Conservation (phyloP, 2,329 filamentous ascomycete genomes). For the Ophiostoma australiae region DNA sequence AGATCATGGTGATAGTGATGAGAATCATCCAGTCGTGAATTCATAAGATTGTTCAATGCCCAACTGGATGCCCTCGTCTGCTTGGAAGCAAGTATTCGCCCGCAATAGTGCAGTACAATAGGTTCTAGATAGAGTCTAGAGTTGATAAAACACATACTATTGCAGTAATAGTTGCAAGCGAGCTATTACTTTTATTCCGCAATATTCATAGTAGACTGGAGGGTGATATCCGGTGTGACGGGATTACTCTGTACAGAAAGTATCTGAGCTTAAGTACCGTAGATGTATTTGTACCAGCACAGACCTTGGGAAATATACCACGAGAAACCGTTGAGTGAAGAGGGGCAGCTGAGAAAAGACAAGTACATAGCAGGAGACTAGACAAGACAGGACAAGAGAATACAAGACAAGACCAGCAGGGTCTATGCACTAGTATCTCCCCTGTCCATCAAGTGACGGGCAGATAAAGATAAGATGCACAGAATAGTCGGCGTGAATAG, state of each 20-base stretch:
- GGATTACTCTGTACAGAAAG: not conserved
- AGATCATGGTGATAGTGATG: not conserved
- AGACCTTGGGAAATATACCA: not conserved
- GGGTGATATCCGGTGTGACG: conserved; percentile 8
- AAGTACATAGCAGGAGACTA: not conserved
- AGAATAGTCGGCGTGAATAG: not conserved
- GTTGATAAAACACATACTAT: conserved; percentile 1
- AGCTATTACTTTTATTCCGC: conserved; percentile 1
- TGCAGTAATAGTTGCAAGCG: not conserved
- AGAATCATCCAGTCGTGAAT: not conserved
- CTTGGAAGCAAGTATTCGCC: not conserved
- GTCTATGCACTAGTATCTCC: not conserved
- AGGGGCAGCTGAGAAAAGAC: not conserved
- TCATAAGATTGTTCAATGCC: conserved; percentile 1
- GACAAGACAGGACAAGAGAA: not conserved
- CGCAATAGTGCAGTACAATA: not conserved
- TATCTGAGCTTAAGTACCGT: not conserved
- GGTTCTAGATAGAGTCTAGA: not conserved
- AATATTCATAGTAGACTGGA: conserved; percentile 1
- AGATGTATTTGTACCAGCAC: not conserved
- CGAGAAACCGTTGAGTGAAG: not conserved
- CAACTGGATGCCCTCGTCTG: not conserved
- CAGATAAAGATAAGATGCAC: not conserved
- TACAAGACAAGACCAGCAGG: not conserved
- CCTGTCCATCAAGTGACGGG: conserved; percentile 5